Conservation (phyloP, 2,329 filamentous ascomycete genomes). For the Pseudocercospora cruenta region DNA sequence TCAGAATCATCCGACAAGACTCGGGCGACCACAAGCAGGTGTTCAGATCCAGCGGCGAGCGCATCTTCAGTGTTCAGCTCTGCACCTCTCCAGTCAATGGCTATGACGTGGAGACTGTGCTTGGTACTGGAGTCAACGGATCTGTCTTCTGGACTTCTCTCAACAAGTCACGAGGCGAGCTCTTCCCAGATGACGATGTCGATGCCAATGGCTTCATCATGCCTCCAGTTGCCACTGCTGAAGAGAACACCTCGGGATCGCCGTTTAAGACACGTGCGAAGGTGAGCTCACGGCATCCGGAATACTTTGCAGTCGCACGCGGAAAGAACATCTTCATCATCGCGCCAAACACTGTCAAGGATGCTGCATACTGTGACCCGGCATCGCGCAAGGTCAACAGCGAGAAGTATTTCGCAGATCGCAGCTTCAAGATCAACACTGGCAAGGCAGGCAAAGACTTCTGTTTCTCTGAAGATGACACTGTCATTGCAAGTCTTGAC, state of each 20-base stretch:
- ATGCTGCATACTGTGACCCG: conserved; percentile 54
- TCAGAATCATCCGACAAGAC: conserved; percentile 91
- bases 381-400: conserved; percentile 72
- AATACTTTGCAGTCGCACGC: conserved; percentile 92
- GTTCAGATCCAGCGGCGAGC: conserved; percentile 87
- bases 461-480: conserved; percentile 94
- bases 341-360: conserved; percentile 61
- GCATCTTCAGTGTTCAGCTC: conserved; percentile 90
- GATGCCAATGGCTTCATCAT: conserved; percentile 88
- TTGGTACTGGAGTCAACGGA: conserved; percentile 91
- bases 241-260: conserved; percentile 88
- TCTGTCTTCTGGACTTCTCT: conserved; percentile 95
- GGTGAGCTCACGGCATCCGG: conserved; percentile 82
- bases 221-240: conserved; percentile 80
- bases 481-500: conserved; percentile 89
- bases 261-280: conserved; percentile 95
- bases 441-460: conserved; percentile 99
- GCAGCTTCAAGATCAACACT: conserved; percentile 89
- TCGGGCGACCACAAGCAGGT: conserved; percentile 90
- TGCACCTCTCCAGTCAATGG: conserved; percentile 64
- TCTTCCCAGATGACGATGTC: conserved; percentile 75
- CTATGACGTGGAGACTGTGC: conserved; percentile 74
- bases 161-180: conserved; percentile 74
- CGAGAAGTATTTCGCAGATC: conserved; percentile 83
- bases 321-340: conserved; percentile 96